Percentiles rank a stretch among this genome's conserved stretches.
Evolutionary conservation across 2,329 filamentous ascomycete species (phyloP).

Genomic region (Pseudogymnoascus sp.): DNA sequence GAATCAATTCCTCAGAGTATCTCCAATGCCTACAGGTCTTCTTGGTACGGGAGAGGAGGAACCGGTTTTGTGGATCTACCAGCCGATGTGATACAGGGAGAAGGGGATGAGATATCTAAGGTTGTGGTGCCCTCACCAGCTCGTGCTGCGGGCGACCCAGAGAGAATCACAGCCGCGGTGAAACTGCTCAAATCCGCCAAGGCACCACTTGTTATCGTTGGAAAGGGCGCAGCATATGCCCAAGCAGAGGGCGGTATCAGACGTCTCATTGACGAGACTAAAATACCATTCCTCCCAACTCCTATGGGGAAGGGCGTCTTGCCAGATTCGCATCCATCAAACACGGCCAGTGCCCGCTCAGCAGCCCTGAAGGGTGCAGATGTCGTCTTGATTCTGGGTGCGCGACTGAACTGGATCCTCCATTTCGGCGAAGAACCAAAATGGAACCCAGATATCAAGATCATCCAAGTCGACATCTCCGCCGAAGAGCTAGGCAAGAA

Average conservation of each 20-base stretch:
- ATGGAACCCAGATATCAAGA: slow-evolving; percentile 41
- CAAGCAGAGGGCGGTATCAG: slow-evolving; percentile 40
- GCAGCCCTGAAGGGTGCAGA: slow-evolving; percentile 46
- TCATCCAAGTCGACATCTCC: slow-evolving; percentile 49
- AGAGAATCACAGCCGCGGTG: slow-evolving; percentile 34
- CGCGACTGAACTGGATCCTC: slow-evolving; percentile 51
- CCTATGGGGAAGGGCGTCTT: slow-evolving; percentile 54
- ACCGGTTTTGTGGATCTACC: slow-evolving; percentile 48
- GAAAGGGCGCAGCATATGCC: slow-evolving; percentile 49
- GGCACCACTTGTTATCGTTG: slow-evolving; percentile 45
- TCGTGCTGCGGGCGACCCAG: slow-evolving; percentile 37
- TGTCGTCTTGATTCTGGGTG: slow-evolving; percentile 47
- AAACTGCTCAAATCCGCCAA: slow-evolving; percentile 40
- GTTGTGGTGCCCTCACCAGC: slow-evolving; percentile 33
- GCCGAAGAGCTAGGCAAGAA: slow-evolving; percentile 48
- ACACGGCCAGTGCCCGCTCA: slow-evolving; percentile 46
- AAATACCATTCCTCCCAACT: slow-evolving; percentile 48
- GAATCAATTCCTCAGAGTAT: slow-evolving; percentile 41
- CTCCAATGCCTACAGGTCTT: slow-evolving; percentile 43
- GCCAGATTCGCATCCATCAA: slow-evolving; percentile 45
- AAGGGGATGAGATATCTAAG: slow-evolving; percentile 21
- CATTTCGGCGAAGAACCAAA: slow-evolving; percentile 49
- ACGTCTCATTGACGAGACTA: slow-evolving; percentile 38
- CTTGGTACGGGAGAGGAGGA: slow-evolving; percentile 48
- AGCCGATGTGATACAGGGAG: slow-evolving; percentile 46